phyloP scores from a whole-genome alignment of 2,329 filamentous ascomycete genomes.

The Aureobasidium sp. region DNA sequence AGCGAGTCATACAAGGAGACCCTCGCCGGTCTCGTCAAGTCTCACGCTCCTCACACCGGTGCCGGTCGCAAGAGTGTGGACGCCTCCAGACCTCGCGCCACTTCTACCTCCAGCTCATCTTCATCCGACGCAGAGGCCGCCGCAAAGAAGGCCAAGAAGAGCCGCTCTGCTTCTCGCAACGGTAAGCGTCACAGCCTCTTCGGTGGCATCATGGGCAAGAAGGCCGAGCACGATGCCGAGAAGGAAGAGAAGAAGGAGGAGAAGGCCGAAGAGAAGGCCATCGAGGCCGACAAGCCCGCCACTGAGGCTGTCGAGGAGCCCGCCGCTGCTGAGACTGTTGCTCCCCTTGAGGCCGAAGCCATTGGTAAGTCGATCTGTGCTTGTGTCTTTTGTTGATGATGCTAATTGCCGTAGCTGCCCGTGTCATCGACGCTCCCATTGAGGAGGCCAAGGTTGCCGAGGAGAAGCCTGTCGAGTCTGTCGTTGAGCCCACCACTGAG shows the following conservation, averaged over 20 bases:
- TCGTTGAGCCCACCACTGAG: constrained; percentile 45
- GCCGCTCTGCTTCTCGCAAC: constrained; percentile 52
- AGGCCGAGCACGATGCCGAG: constrained; percentile 44
- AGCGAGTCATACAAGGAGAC: constrained; percentile 85
- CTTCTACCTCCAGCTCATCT: constrained; percentile 32
- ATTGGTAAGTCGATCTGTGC: constrained; percentile 26
- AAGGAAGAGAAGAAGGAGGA: constrained; percentile 33
- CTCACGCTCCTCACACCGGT: constrained; percentile 27
- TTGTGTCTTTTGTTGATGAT: constrained; percentile 5
- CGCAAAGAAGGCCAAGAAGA: constrained; percentile 38
- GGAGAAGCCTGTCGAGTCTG: constrained; percentile 31
- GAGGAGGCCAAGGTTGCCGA: constrained; percentile 19
- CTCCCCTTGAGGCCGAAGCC: constrained; percentile 25
- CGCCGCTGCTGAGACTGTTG: constrained; percentile 23
- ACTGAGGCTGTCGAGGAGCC: constrained; percentile 33
- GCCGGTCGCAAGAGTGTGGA: constrained; percentile 33
- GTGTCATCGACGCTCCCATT: constrained; percentile 26
- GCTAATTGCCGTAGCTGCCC: constrained; percentile 24
- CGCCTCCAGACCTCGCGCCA: constrained; percentile 26
- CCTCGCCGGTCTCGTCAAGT: constrained; percentile 56
- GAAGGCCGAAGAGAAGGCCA: constrained; percentile 29
- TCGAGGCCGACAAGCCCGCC: constrained; percentile 28
- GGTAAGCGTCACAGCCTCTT: constrained; percentile 52
- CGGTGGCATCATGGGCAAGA: constrained; percentile 53
- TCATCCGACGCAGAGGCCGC: constrained; percentile 36